Evolutionary conservation across 129 eudicot genomes (phyloP).

Genomic region (Flaveria linearis): DNA sequence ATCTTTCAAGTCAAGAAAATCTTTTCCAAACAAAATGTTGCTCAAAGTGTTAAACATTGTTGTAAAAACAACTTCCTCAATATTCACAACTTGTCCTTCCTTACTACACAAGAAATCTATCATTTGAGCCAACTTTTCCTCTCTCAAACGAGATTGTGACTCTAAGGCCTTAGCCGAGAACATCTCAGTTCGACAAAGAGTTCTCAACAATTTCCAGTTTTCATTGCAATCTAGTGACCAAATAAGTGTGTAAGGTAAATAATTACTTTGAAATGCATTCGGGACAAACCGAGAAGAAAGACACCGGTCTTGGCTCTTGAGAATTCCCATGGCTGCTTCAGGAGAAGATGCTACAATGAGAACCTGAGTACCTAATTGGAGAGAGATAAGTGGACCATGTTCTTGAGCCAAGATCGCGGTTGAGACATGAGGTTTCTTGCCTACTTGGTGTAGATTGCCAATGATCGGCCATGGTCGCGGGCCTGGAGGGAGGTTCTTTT

Average conservation of each 20-base stretch:
- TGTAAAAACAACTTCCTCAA: constrained; percentile 36
- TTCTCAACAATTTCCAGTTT: constrained; percentile 28
- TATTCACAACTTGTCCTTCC: constrained; percentile 33
- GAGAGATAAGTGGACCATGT: constrained; percentile 35
- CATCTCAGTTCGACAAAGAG: constrained; percentile 32
- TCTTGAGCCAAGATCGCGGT: constrained; percentile 24
- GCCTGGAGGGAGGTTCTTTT: constrained; percentile 32
- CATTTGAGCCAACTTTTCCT: constrained; percentile 20
- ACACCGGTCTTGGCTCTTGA: constrained; percentile 32
- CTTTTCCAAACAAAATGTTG: constrained; percentile 18
- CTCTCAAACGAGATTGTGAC: constrained; percentile 31
- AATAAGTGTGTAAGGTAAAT: constrained; percentile 12
- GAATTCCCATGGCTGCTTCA: constrained; percentile 26
- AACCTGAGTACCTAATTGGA: constrained; percentile 32
- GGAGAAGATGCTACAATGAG: constrained; percentile 39
- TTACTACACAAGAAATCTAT: constrained; percentile 21
- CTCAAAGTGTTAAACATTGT: constrained; percentile 35
- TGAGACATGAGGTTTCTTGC: constrained; percentile 27
- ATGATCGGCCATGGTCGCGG: constrained; percentile 35
- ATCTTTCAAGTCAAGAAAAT: constrained; percentile 24
- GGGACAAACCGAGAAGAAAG: constrained; percentile 33
- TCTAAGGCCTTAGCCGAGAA: constrained; percentile 34
- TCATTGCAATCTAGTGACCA: constrained; percentile 28
- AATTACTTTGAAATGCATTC: neutral
- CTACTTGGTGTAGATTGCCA: constrained; percentile 39